These are phyloP conservation scores for Ceratobasidium sp. DNA, from an alignment of 1,284 basidiomycete species.

Conservation along the genomic window DNA sequence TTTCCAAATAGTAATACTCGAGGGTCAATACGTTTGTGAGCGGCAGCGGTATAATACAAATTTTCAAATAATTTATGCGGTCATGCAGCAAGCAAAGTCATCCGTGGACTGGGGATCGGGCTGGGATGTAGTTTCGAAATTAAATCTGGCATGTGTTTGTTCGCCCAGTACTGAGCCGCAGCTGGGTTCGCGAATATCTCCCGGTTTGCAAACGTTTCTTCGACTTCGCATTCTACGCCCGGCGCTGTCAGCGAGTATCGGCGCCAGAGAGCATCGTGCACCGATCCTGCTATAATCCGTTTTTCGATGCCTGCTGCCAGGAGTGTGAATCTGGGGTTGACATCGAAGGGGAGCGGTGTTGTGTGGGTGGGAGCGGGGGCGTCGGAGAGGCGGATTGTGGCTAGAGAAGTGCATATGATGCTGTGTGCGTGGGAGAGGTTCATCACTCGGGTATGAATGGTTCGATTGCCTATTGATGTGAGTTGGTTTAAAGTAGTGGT, in stretches of 20 bases:
- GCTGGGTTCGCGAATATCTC: conserved; percentile 22
- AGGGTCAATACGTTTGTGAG: not conserved
- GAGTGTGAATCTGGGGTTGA: conserved; percentile 25
- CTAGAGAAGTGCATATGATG: conserved; percentile 28
- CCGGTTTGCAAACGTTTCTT: conserved; percentile 30
- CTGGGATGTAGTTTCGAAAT: conserved; percentile 24
- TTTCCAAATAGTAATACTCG: not conserved
- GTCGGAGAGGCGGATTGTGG: conserved; percentile 20
- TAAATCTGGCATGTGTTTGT: conserved; percentile 32
- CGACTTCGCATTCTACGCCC: conserved; percentile 33
- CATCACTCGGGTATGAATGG: conserved; percentile 22
- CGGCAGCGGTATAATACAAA: not conserved
- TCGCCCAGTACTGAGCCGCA: conserved; percentile 20
- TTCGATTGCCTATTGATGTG: conserved; percentile 14
- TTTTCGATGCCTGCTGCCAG: conserved; percentile 32
- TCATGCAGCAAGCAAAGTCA: conserved; percentile 12
- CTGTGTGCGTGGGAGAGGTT: conserved; percentile 26
- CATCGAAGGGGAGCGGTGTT: conserved; percentile 19
- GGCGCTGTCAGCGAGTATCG: conserved; percentile 27
- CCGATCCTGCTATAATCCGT: not conserved
- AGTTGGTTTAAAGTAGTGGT: too few relatives aligned
- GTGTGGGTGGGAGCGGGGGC: not conserved
- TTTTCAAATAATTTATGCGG: not conserved
- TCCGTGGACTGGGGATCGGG: conserved; percentile 22
- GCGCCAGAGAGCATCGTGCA: conserved; percentile 22